Evolutionary conservation across 75 land plant genomes (phyloP), one percentile per base, ranked within the genome.

Genomic region (Sequoia sempervirens): DNA sequence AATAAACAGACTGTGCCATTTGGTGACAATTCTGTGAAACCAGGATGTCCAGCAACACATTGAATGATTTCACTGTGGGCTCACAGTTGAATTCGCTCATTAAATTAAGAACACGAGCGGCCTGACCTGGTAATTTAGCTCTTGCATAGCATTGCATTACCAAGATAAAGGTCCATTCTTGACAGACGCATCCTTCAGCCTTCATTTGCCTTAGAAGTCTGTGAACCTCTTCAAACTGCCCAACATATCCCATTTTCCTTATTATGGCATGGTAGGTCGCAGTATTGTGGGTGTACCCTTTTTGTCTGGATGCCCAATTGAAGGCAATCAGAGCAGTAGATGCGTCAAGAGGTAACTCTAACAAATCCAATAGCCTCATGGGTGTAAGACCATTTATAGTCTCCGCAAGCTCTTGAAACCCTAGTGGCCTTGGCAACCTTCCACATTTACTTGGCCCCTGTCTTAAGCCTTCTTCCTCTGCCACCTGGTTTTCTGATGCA

Each of bases 101-200:
- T 85, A 90, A 87, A 79, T 87, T 82, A 15, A 94, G 84, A 88
- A 90, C 58, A 74, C 91, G 75, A 66, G 79, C 81, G 12, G 94
- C 96, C 52, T 86, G 84, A 6, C 94, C 96, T 0, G 93, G 92
- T 73, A 91, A 84, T 7, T 86, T 83, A 13, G 92, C 92, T 81
- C 58, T 88, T 0, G 91, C 91, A 69, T 87, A 91, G 50, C 87
- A 82, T 72, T 68, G 89, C 89, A 94, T 93, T 74, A 92, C 84
- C 85, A 85, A 4, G 13, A 93, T 83, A 82, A 93, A 93, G 20
- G 89, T 37, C 36, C 79, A 79, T 86, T 93, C 95, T 26, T 68
- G 85, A 41, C 90, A 87, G 74, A 86, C 83, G 78, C 88, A 84
- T 38, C 89, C 88, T 80, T 91, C 93, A 12, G 87, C 89, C 81